Base-by-base conservation (phyloP, 2,329 filamentous ascomycete species). In the Diaporthe longicolla region DNA sequence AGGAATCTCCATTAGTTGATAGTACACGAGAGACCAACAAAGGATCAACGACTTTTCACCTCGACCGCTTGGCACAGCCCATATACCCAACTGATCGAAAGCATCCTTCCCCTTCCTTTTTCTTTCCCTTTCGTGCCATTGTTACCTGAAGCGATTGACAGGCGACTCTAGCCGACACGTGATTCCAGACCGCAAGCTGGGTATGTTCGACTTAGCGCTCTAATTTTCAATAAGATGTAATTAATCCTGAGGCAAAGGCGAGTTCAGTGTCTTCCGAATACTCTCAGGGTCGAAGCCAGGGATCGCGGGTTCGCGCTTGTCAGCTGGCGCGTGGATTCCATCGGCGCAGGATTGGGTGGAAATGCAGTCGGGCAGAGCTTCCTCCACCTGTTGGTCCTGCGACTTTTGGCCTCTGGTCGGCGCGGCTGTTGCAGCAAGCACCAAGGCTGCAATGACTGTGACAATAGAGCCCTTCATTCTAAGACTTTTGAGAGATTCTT, bases 211-310 rank as follows among this genome's bases (percentile, higher is more conserved):
- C 8, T 15, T 3, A 11, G 4, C 21, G 13, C 21, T 35, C 21
- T 24, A 1, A 2, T 17, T 17, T 24, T 4, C 35, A 13, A 40
- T 7, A 40, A 1, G 21, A 10, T 9, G n/a, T 15, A 10, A 11
- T 37, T 15, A 59, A 24, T 59, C 32, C 37, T 59, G 57, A 24
- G 32, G 32, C 35, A n/a, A 35, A 24, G 57, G 57, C 8, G 57
- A 59, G 8, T 37, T 35, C 32, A 59, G 17, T n/a, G 57, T 59
- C 32, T 40, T 59, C 7, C 21, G n/a, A 17, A 40, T 59, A 32
- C 35, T 59, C 32, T 59, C 57, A 7, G 57, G 32, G 35, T 59
- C 57, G 35, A 59, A 59, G 10, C 35, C 57, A 4, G 57, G 57
- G 35, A 40, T 59, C 11, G 35, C 21, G 15, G 57, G 35, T 40